Percentiles rank a stretch among this genome's conserved stretches.
Conservation (phyloP, 164 flowering plant species). For the Macadamia tetraphylla region DNA sequence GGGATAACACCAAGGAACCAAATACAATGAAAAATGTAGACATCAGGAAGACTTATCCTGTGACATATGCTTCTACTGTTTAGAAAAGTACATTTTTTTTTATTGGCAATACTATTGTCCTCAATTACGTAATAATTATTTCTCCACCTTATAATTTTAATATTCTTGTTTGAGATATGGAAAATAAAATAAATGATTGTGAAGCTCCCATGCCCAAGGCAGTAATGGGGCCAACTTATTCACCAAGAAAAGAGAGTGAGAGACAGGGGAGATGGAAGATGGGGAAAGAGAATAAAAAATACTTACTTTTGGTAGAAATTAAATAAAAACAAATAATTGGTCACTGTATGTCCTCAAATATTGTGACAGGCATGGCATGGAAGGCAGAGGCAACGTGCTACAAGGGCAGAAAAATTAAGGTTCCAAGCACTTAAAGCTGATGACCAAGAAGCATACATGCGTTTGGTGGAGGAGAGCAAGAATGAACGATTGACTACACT, state of each 20-base stretch:
- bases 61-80: too few relatives aligned
- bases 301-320: neutral
- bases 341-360: neutral
- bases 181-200: neutral
- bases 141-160: neutral
- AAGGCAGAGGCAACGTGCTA: constrained; percentile 92
- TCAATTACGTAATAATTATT: too few relatives aligned
- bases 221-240: too few relatives aligned
- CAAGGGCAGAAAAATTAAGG: constrained; percentile 86
- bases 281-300: neutral
- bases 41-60: too few relatives aligned
- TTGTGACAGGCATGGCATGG: constrained; percentile 86
- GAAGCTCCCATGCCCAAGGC: neutral
- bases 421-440: constrained; percentile 89
- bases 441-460: constrained; percentile 98
- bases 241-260: neutral
- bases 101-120: too few relatives aligned
- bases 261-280: neutral
- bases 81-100: too few relatives aligned
- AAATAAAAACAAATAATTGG: neutral
- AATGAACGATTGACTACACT: constrained; percentile 90
- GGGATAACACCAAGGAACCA: neutral
- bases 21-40: too few relatives aligned
- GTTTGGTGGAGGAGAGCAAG: constrained; percentile 96
- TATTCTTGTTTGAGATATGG: neutral